These are phyloP conservation scores for Penicillium waksmanii DNA, from an alignment of 495 filamentous ascomycete genomes.

Conservation along the genomic window DNA sequence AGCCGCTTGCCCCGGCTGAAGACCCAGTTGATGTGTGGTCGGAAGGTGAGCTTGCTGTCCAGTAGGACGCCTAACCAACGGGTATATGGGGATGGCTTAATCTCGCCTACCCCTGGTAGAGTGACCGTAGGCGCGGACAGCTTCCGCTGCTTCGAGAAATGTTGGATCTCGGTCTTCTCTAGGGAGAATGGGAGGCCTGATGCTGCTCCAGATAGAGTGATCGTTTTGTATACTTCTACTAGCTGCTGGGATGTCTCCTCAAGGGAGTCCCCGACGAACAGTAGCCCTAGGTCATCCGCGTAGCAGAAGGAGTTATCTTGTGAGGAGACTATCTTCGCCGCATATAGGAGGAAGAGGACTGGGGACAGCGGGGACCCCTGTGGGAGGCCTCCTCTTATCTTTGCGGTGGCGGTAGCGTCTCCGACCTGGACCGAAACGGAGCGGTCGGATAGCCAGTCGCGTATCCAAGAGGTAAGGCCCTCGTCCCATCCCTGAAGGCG, in stretches of 20 bases:
- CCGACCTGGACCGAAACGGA: no score
- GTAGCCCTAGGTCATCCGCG: not conserved
- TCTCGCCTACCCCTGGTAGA: not conserved
- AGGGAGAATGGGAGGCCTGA: not conserved
- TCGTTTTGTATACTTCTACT: slow-evolving; percentile 1
- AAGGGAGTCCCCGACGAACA: not conserved
- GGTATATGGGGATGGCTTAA: no score
- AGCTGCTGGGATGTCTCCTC: slow-evolving; percentile 2
- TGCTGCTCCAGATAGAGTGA: not conserved
- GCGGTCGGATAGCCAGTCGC: no score
- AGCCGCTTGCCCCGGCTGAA: not conserved
- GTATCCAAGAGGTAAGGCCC: no score
- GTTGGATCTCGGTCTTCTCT: slow-evolving; percentile 1
- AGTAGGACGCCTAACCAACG: not conserved
- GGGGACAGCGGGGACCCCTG: no score
- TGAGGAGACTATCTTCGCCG: no score
- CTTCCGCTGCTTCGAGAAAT: slow-evolving; percentile 1
- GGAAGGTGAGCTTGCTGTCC: not conserved
- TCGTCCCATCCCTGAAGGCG: no score
- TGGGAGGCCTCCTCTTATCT: no score
- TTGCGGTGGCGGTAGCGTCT: no score
- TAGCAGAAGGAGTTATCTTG: no score
- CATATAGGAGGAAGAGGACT: no score
- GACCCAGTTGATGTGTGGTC: not conserved
- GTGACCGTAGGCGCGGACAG: slow-evolving; percentile 2